Conservation (phyloP, 2,329 filamentous ascomycete genomes). For the Colletotrichum kahawae region DNA sequence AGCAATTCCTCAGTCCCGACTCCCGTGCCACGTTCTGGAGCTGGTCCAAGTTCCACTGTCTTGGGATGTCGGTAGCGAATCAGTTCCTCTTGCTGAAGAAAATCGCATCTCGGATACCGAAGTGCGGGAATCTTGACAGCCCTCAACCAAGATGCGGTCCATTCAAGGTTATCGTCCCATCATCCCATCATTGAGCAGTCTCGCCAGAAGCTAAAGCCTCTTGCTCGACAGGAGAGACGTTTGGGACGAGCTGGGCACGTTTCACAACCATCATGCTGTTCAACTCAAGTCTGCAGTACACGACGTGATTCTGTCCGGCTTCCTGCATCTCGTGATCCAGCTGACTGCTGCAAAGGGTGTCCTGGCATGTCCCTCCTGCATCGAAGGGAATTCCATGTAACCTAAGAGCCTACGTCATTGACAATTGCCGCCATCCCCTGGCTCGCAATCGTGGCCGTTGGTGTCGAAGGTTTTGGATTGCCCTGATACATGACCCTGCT, state of each 20-base stretch:
- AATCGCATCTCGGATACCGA: background rate
- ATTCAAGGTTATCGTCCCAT: constrained; percentile 1
- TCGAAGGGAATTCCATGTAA: background rate
- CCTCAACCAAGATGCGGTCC: background rate
- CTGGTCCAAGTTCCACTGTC: background rate
- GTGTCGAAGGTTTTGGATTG: background rate
- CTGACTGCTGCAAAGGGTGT: background rate
- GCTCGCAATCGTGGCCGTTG: background rate
- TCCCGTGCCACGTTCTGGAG: background rate
- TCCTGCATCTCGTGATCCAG: background rate
- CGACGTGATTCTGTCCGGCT: background rate
- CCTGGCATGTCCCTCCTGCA: background rate
- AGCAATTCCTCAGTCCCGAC: background rate
- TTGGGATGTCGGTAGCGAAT: background rate
- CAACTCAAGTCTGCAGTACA: background rate
- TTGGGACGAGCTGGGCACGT: background rate
- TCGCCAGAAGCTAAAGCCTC: background rate
- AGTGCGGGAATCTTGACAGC: background rate
- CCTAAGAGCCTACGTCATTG: background rate
- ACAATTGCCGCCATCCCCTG: background rate
- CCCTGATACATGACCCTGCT: background rate
- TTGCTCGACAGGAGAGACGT: background rate
- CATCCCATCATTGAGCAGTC: constrained; percentile 6
- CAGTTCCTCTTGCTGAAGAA: background rate
- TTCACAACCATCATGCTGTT: background rate